Base-by-base conservation (phyloP, 345 rosid species). In the Nasturtium officinale region DNA sequence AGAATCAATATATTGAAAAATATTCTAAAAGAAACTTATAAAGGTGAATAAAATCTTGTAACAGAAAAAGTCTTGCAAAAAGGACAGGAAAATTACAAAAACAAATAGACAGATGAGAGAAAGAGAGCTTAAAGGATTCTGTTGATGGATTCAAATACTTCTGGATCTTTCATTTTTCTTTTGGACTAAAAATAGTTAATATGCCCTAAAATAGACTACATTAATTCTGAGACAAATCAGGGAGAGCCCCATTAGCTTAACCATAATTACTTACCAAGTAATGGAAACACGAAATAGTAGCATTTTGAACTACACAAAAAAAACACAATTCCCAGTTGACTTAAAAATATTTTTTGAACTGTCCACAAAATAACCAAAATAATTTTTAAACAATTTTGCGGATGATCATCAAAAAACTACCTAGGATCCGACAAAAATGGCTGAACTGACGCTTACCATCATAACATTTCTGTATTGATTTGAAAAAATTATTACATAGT, bases 121-220 rank as follows among this genome's bases (percentile, higher is more conserved):
- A 64, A 54, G 77, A 72, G 65, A 54, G 62, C 29, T 72, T 65
- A 57, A n/a, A 17, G 59, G 67, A n/a, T 47, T 57, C 37, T 47
- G 72, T 48, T 57, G 54, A 66, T 50, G 10, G 53, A 48, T 51
- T 67, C 61, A 50, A 67, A 67, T n/a, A 67, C 10, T 51, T 74
- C 60, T 42, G 28, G 55, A 48, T 75, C 73, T 51, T 51, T 67
- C 68, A 59, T 67, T 75, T 56, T 74, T 20, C 38, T 56, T 47
- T 5, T 26, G n/a, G 25, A 10, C 62, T 67, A 67, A 75, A 51
- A 40, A 67, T 50, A 75, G 62, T 46, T 51, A 60, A 51, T 3
- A 43, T 54, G n/a, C 35, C 66, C 17, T 50, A 0, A 75, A 51
- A 67, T 75, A 67, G 73, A 25, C 5, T 30, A 16, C 12, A 5